Base-by-base conservation (phyloP, 1,284 basidiomycete species). In the Cutaneotrichosporon sp. region DNA sequence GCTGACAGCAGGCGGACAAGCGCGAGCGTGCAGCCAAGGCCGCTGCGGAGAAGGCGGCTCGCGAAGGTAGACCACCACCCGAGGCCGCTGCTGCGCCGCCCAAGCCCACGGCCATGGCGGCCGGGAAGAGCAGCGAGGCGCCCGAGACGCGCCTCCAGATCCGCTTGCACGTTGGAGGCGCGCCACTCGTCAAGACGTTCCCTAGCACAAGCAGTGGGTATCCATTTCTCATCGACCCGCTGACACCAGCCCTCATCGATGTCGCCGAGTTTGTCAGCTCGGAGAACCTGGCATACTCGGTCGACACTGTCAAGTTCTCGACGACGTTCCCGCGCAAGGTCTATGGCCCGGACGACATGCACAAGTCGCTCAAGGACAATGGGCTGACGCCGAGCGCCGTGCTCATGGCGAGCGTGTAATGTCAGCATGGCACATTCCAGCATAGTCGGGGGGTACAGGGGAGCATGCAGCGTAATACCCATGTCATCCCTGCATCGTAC, bases 241-340 rank as follows among this genome's bases (percentile, higher is more conserved):
- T 92, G 91, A 57, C 46, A 4, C 11, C 55, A 57, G 55, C 89
- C 3, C 81, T 97, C 53, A 83, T 85, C 7, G 88, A 90, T 67
- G 90, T 95, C 0, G 91, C 90, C n/a, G 91, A 93, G 76, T 94
- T 84, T 75, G 79, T 95, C 34, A 91, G 89, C 10, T 84, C 83
- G 1, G 90, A 95, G 78, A 84, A 84, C 43, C 76, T 89, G 27
- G 75, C 80, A 2, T 85, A 91, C 43, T 85, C 87, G 65, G 89
- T 88, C 8, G 88, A 92, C 50, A 88, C 87, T 0, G 86, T 94
- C 36, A 84, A 82, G 6, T 85, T 95, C 67, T 81, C 89, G 2
- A 86, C 87, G 66, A 87, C 89, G 43, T 95, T 94, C 82, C 92
- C 92, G 36, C 87, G 90, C 46, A 80, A 79, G 69, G 71, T 67